Base-by-base conservation (phyloP, 108 stramenopile genomes). In the Aurantiochytrium sp. region DNA sequence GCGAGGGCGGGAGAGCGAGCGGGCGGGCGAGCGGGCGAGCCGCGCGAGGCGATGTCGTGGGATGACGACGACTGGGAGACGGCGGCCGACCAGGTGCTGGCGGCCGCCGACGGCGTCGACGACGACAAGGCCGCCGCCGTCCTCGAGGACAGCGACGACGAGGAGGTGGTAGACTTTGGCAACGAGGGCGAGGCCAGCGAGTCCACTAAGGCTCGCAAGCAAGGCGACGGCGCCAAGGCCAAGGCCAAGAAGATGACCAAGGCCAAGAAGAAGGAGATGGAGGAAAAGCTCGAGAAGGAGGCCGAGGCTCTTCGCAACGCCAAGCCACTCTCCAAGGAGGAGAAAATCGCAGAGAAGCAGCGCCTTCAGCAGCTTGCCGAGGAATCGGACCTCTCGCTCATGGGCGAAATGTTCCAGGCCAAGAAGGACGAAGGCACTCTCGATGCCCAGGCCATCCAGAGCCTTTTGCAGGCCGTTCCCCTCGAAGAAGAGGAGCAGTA, bases 291-390 rank as follows among this genome's bases (percentile, higher is more conserved):
- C 23, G 73, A 10, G 44, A 10, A 23, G 23, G 73, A 47, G 73
- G 49, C 49, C 49, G 73, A 83, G 73, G 73, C 44, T 25, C 49
- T 53, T 5, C 19, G 28, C 23, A 83, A 83, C n/a, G 73, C 73
- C 18, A 83, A 83, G 73, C 73, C 73, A 14, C 73, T 83, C 18
- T 25, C 23, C 51, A 83, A 83, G 73, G 73, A 83, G 49, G 73
- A 83, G 73, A 83, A 83, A n/a, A 53, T 51, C 49, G 73, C 73
- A 25, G 73, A 83, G 73, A 83, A 83, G 73, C 73, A 51, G 73
- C 6, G 73, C 12, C 73, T 83, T 6, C 73, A 83, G 73, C 44
- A 83, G 73, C 73, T 83, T n/a, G 73, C 51, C 5, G 73, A 83
- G 4, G 73, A 83, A 18, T 23, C 44, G 21, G 73, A 83, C 23